Evolutionary conservation across 2,329 filamentous ascomycete species (phyloP).

Genomic region (Cladobotryum protrusum): DNA sequence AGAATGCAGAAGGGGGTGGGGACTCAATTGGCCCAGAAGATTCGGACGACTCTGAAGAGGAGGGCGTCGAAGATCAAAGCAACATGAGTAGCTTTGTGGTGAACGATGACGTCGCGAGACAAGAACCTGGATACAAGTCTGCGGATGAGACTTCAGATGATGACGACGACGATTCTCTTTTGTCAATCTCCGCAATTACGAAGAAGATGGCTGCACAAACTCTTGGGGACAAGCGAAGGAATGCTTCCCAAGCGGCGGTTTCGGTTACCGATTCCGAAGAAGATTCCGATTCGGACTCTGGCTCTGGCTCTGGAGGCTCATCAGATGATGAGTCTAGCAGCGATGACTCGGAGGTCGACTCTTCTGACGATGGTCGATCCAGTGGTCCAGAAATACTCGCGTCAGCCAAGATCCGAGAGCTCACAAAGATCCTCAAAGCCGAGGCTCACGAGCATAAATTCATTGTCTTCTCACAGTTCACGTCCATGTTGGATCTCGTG

Average conservation of each 20-base stretch:
- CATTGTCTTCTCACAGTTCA: constrained; percentile 98
- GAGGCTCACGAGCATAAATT: constrained; percentile 86
- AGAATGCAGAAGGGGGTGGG: constrained; percentile 80
- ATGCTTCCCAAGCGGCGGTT: constrained; percentile 1
- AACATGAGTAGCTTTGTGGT: constrained; percentile 51
- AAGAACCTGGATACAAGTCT: constrained; percentile 24
- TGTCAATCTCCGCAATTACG: constrained; percentile 31
- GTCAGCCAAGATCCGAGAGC: constrained; percentile 87
- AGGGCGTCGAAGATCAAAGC: constrained; percentile 47
- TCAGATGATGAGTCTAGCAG: constrained; percentile 24
- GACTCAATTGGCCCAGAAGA: constrained; percentile 71
- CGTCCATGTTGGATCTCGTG: constrained; percentile 93
- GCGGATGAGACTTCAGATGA: constrained; percentile 20
- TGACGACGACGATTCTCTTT: constrained; percentile 27
- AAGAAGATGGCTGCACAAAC: constrained; percentile 33
- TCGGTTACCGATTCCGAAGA: constrained; percentile 30
- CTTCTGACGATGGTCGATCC: constrained; percentile 34
- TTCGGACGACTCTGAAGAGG: constrained; percentile 51
- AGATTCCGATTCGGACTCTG: constrained; percentile 17
- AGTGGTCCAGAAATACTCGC: constrained; percentile 47
- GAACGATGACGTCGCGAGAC: constrained; percentile 40
- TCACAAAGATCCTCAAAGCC: constrained; percentile 71
- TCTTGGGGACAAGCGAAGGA: constrained; percentile 20
- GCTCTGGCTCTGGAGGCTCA: constrained; percentile 27
- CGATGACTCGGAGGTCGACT: constrained; percentile 36